Percentiles rank a stretch among this genome's conserved stretches.
Evolutionary conservation across 108 stramenopile species (phyloP).

Genomic region (Thalassiosira profunda): DNA sequence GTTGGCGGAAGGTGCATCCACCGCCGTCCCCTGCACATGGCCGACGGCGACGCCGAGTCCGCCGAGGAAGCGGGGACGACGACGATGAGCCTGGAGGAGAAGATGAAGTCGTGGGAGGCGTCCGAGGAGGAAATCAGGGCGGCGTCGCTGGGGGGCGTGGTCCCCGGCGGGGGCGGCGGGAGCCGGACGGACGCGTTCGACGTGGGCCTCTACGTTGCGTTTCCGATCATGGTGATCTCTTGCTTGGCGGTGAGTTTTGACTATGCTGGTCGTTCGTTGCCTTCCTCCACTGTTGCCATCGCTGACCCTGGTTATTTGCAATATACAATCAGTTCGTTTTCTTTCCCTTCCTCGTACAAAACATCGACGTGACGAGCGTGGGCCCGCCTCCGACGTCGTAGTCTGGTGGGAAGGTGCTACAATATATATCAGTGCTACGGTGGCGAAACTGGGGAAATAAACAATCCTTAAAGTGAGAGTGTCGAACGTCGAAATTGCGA

Average conservation of each 20-base stretch:
- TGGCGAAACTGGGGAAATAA: too few species aligned
- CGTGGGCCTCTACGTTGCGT: slow-evolving; percentile 72
- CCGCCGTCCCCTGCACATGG: too few species aligned
- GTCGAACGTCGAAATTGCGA: too few species aligned
- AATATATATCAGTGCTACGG: too few species aligned
- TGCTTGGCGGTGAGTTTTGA: slow-evolving; percentile 13
- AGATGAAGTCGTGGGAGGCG: slow-evolving; percentile 86
- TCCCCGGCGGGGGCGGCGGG: slow-evolving; percentile 21
- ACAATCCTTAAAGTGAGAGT: too few species aligned
- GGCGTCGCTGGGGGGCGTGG: slow-evolving; percentile 69
- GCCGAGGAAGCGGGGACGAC: too few species aligned
- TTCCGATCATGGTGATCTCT: slow-evolving; percentile 70
- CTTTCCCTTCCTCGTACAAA: slow-evolving; percentile 80
- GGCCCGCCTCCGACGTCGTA: slow-evolving; percentile 79
- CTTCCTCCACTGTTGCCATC: not conserved
- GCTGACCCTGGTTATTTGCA: not conserved
- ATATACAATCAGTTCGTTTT: slow-evolving; percentile 40
- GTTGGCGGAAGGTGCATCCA: too few species aligned
- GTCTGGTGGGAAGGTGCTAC: not conserved
- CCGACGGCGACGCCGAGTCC: not conserved
- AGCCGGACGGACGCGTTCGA: slow-evolving; percentile 74
- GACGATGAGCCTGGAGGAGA: slow-evolving; percentile 58
- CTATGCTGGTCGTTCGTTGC: not conserved
- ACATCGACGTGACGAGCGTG: slow-evolving; percentile 69
- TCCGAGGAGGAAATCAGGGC: slow-evolving; percentile 79